Conservation (phyloP, 2,329 filamentous ascomycete species). For the Botrytis fragariae region DNA sequence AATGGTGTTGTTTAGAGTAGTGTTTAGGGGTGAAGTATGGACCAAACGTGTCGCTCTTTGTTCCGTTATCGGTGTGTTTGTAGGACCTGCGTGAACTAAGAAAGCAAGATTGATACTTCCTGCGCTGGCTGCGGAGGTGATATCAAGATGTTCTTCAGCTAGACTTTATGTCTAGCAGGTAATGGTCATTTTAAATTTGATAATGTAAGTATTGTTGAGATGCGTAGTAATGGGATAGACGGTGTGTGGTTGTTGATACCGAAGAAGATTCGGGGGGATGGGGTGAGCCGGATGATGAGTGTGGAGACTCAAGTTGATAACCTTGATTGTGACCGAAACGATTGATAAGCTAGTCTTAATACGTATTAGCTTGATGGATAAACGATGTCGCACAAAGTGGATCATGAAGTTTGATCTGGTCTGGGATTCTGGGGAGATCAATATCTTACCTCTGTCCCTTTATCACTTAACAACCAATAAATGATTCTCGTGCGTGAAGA, state of each 20-base stretch:
- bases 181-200: constrained; percentile 32
- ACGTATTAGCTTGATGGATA: not conserved
- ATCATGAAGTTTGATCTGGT: not conserved
- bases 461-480: not conserved
- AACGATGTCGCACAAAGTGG: not conserved
- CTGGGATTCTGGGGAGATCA: constrained; percentile 7
- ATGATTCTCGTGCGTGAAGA: constrained; percentile 3
- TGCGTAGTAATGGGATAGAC: constrained; percentile 4
- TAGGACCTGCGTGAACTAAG: constrained; percentile 42
- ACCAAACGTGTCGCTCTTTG: constrained; percentile 28
- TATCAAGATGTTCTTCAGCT: constrained; percentile 43
- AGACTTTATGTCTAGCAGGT: constrained; percentile 48
- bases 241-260: not conserved
- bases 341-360: not conserved
- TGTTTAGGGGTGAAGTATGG: not conserved
- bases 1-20: not conserved
- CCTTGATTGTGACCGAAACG: constrained; percentile 14
- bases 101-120: constrained; percentile 44
- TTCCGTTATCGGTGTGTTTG: constrained; percentile 25
- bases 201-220: constrained; percentile 21
- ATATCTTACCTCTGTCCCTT: not conserved
- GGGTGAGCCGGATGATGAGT: not conserved
- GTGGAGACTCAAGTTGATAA: constrained; percentile 11
- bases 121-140: constrained; percentile 46
- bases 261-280: not conserved